phyloP scores from a whole-genome alignment of 2,329 filamentous ascomycete species.

The Byssoonygena ceratinophila region DNA sequence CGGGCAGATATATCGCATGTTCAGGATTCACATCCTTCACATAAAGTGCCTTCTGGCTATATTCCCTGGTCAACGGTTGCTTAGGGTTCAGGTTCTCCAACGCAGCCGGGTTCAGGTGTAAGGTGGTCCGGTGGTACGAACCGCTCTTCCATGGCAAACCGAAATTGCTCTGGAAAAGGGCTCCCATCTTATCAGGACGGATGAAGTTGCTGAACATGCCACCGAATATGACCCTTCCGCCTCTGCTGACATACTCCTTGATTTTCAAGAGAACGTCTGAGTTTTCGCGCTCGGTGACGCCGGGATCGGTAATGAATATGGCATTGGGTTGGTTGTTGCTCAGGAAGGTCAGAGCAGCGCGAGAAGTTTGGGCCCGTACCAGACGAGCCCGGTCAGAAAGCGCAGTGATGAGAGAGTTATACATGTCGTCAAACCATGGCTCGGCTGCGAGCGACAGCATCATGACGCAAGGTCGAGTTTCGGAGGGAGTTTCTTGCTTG shows the following conservation, averaged over 20 bases:
- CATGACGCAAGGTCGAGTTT: neutral
- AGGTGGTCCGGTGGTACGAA: conserved; percentile 18
- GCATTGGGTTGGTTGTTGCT: conserved; percentile 6
- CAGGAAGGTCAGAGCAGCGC: conserved; percentile 1
- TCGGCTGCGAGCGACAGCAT: neutral
- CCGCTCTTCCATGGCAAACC: conserved; percentile 20
- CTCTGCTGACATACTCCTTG: conserved; percentile 19
- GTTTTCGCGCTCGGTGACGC: conserved; percentile 18
- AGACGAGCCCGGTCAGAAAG: conserved; percentile 3
- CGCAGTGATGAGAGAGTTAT: neutral
- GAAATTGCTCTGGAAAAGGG: conserved; percentile 20
- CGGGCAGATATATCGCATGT: conserved; percentile 11
- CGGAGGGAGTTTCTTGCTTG: neutral
- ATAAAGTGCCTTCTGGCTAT: conserved; percentile 15
- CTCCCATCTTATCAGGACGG: conserved; percentile 14
- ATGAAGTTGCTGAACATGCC: conserved; percentile 20
- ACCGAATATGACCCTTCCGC: conserved; percentile 22
- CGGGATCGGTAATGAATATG: conserved; percentile 23
- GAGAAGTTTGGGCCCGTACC: neutral
- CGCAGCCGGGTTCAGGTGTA: conserved; percentile 17
- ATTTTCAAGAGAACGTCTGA: conserved; percentile 18
- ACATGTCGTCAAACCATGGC: conserved; percentile 4
- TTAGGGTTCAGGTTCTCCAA: neutral
- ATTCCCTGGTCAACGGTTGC: neutral
- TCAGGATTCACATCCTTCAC: conserved; percentile 9